These are phyloP conservation scores for Aspergillus sclerotioniger DNA, from an alignment of 495 filamentous ascomycete genomes.

Conservation along the genomic window DNA sequence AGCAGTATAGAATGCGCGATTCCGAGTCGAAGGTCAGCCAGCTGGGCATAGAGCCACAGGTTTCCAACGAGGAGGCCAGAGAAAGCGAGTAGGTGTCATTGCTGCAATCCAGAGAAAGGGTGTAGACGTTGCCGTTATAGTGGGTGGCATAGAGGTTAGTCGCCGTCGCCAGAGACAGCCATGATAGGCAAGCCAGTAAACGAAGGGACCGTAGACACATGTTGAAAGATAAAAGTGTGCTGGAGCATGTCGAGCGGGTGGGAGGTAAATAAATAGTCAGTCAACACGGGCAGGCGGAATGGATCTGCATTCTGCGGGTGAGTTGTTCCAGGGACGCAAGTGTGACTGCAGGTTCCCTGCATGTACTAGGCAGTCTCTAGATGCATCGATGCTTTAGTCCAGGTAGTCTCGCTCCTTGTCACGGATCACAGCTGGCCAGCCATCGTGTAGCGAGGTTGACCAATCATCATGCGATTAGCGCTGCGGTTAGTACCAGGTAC, in stretches of 20 bases:
- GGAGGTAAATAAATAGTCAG: not conserved
- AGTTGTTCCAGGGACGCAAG: not conserved
- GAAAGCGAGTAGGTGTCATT: slow-evolving; percentile 31
- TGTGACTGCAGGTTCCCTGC: not conserved
- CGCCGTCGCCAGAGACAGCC: not conserved
- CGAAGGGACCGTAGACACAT: not conserved
- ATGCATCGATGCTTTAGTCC: not conserved
- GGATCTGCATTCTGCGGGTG: slow-evolving; percentile 7
- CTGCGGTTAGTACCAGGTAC: too few relatives aligned
- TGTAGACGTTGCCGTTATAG: slow-evolving; percentile 58
- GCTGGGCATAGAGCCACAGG: slow-evolving; percentile 55
- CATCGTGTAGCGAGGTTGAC: not conserved
- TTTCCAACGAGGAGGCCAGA: slow-evolving; percentile 34
- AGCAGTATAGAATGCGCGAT: slow-evolving; percentile 55
- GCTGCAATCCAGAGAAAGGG: slow-evolving; percentile 43
- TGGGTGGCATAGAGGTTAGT: slow-evolving; percentile 56
- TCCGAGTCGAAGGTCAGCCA: slow-evolving; percentile 58
- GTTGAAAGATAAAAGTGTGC: too few relatives aligned
- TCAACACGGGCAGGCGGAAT: not conserved
- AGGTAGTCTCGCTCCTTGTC: not conserved
- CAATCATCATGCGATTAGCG: too few relatives aligned
- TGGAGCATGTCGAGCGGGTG: too few relatives aligned
- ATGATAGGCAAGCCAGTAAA: slow-evolving; percentile 1
- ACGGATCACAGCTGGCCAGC: not conserved
- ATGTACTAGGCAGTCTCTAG: not conserved